phyloP scores from a whole-genome alignment of 768 basidiomycete species.

The Termitomyces sp. region DNA sequence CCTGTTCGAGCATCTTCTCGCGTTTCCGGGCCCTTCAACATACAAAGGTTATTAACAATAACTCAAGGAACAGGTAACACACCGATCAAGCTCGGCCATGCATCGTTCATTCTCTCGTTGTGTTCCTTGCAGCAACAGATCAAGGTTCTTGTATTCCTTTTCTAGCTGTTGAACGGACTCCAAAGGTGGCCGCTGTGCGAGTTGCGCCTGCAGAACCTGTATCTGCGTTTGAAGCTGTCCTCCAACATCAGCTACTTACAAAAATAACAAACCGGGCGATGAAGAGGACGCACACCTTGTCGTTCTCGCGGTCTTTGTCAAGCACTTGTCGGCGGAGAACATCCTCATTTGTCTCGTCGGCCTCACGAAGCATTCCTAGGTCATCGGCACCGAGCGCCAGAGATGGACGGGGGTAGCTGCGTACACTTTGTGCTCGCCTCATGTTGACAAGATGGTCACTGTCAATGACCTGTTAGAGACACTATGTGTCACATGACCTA shows the following conservation, averaged over 20 bases:
- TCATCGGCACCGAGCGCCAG: conserved; percentile 49
- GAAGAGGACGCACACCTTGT: conserved; percentile 39
- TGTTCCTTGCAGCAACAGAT: conserved; percentile 72
- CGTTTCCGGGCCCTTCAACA: conserved; percentile 50
- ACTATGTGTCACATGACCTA: no score
- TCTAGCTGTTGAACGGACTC: conserved; percentile 62
- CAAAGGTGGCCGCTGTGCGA: conserved; percentile 62
- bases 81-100: conserved; percentile 79
- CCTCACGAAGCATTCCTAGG: conserved; percentile 54
- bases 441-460: conserved; percentile 22
- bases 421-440: conserved; percentile 63
- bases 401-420: conserved; percentile 50
- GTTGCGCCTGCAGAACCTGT: conserved; percentile 56
- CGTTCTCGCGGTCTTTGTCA: conserved; percentile 66
- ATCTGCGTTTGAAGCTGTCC: conserved; percentile 59
- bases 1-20: conserved; percentile 73
- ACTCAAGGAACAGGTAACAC: conserved; percentile 11
- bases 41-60: neutral
- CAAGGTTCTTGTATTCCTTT: conserved; percentile 71
- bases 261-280: neutral
- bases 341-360: conserved; percentile 56
- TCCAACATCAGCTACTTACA: neutral
- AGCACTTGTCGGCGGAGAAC: conserved; percentile 56
- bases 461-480: no score
- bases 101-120: conserved; percentile 83